These are phyloP conservation scores for Petasospora rhodanensis DNA, from an alignment of 1,139 yeast species.

Conservation along the genomic window DNA sequence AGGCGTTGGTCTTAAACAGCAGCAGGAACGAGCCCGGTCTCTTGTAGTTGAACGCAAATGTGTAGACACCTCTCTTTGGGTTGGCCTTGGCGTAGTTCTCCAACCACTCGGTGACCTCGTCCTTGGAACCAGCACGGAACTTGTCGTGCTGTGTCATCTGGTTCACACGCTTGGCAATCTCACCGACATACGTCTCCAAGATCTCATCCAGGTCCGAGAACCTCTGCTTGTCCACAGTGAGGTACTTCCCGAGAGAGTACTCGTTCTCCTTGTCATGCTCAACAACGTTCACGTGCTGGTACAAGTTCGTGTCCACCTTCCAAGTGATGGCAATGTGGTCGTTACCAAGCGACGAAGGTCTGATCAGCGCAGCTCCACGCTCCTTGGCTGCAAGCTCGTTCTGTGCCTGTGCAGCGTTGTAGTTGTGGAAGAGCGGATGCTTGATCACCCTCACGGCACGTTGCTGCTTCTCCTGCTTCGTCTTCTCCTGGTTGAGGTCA, in stretches of 20 bases:
- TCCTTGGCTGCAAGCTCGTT: constrained; percentile 84
- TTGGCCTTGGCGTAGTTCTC: constrained; percentile 88
- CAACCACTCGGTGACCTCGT: constrained; percentile 83
- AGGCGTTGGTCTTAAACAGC: constrained; percentile 74
- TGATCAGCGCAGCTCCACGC: constrained; percentile 88
- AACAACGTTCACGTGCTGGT: constrained; percentile 84
- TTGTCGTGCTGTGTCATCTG: constrained; percentile 86
- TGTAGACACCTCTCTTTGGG: constrained; percentile 85
- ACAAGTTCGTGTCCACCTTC: constrained; percentile 89
- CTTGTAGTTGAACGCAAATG: constrained; percentile 86
- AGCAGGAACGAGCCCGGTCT: constrained; percentile 90
- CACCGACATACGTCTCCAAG: constrained; percentile 82
- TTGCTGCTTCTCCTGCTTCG: constrained; percentile 44
- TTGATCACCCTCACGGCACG: constrained; percentile 72
- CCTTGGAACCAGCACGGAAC: constrained; percentile 75
- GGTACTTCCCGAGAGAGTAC: constrained; percentile 55
- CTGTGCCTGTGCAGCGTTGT: constrained; percentile 86
- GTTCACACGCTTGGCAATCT: constrained; percentile 77
- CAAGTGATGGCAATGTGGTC: constrained; percentile 91
- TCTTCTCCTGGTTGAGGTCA: constrained; percentile 57
- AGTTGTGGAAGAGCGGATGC: constrained; percentile 86
- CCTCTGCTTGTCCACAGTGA: constrained; percentile 60
- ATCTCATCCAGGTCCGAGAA: constrained; percentile 92
- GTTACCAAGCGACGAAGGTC: constrained; percentile 90
- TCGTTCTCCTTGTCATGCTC: constrained; percentile 67